phyloP scores from a whole-genome alignment of 129 eudicot species.

The Pittosporum tobira region DNA sequence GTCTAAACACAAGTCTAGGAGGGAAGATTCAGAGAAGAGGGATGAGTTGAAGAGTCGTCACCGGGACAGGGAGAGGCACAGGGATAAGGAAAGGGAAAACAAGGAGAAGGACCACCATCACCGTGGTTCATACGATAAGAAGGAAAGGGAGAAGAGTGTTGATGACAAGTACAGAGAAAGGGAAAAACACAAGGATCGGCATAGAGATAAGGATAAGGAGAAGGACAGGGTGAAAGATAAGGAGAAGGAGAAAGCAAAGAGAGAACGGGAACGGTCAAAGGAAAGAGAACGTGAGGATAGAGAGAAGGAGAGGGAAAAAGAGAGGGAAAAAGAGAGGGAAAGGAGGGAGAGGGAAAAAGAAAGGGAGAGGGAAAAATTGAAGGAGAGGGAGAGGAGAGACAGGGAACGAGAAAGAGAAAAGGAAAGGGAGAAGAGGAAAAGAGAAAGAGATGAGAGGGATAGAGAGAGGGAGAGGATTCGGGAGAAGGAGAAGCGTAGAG shows the following conservation, averaged over 20 bases:
- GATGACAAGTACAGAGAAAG: constrained; percentile 45
- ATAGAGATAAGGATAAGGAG: constrained; percentile 39
- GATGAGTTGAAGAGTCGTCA: constrained; percentile 31
- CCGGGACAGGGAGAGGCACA: constrained; percentile 48
- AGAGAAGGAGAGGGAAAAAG: constrained; percentile 9
- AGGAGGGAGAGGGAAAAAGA: constrained; percentile 4
- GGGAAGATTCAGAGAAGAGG: constrained; percentile 31
- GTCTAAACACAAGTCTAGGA: constrained; percentile 31
- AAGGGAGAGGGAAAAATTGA: constrained; percentile 9
- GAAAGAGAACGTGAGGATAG: constrained; percentile 19
- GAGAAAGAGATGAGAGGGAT: constrained; percentile 19
- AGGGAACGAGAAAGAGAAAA: constrained; percentile 1
- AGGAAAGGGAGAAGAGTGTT: constrained; percentile 38
- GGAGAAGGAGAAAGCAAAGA: constrained; percentile 6
- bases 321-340: constrained; percentile 5
- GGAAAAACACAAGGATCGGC: constrained; percentile 42
- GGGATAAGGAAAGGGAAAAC: constrained; percentile 33
- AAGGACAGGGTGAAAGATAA: constrained; percentile 19
- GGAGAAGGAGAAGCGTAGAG: constrained; percentile 26
- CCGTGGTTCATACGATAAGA: not conserved
- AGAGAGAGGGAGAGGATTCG: constrained; percentile 22
- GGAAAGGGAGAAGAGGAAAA: constrained; percentile 6
- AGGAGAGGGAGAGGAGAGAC: not conserved
- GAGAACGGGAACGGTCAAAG: constrained; percentile 9
- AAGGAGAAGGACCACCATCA: constrained; percentile 23